A percentile compares a stretch with the other conserved stretches of the same genome.
Conservation (phyloP, 2,329 filamentous ascomycete species). For the Botrytis cinerea region DNA sequence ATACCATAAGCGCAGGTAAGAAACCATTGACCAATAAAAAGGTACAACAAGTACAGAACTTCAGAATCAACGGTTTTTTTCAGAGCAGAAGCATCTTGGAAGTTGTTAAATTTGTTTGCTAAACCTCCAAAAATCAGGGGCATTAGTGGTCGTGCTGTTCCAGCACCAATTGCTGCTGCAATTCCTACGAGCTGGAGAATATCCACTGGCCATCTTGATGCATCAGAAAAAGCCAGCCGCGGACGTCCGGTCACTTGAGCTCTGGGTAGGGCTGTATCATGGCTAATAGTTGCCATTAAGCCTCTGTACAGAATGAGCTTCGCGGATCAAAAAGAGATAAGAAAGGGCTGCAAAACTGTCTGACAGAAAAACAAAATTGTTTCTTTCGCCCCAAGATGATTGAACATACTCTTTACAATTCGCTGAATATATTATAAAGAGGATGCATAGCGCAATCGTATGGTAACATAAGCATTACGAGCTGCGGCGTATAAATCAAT, state of each 20-base stretch:
- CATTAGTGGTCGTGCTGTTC: slow-evolving; percentile 56
- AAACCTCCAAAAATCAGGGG: slow-evolving; percentile 71
- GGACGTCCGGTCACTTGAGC: not conserved
- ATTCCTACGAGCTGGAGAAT: slow-evolving; percentile 11
- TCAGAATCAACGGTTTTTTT: slow-evolving; percentile 12
- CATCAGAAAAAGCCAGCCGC: not conserved
- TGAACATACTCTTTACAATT: not conserved
- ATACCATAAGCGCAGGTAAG: slow-evolving; percentile 9
- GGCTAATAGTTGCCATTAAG: not conserved
- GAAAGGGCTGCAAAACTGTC: not conserved
- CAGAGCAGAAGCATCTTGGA: not conserved
- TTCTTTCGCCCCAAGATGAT: not conserved
- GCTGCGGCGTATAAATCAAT: not conserved
- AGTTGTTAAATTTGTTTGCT: slow-evolving; percentile 44
- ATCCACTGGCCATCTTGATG: not conserved
- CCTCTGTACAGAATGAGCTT: not conserved
- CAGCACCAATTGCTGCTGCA: slow-evolving; percentile 51
- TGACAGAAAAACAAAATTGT: not conserved
- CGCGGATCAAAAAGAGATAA: not conserved
- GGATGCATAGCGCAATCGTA: not conserved
- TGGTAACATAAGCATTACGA: not conserved
- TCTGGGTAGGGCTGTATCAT: not conserved
- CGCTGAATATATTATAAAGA: not conserved
- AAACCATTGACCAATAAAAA: slow-evolving; percentile 21
- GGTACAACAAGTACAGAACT: slow-evolving; percentile 22